phyloP scores from a whole-genome alignment of 106 monocot genomes.

The Phalaenopsis aphrodite region DNA sequence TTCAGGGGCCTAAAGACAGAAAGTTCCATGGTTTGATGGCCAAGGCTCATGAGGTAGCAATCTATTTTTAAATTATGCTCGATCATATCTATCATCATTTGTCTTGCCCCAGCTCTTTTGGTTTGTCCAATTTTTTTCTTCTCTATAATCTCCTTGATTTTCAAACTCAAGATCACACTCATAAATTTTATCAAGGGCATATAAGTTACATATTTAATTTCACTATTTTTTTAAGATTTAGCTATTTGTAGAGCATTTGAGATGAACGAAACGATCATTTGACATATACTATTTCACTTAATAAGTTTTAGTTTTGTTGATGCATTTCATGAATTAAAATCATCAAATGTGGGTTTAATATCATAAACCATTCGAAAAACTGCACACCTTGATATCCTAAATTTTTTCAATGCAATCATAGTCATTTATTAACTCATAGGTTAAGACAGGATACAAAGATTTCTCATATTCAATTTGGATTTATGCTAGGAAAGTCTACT shows the following conservation, averaged over 20 bases:
- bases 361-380: not conserved
- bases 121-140: too few species aligned
- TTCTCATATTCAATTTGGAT: too few species aligned
- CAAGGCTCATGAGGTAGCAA: conserved; percentile 1
- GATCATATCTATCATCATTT: not conserved
- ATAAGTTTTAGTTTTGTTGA: not conserved
- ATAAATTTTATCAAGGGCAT: not conserved
- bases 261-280: too few species aligned
- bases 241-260: not conserved
- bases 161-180: not conserved
- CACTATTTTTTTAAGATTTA: not conserved
- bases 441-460: too few species aligned
- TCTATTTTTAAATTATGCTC: not conserved
- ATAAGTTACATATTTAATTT: not conserved
- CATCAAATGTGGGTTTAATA: not conserved
- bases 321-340: not conserved
- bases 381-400: too few species aligned
- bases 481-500: too few species aligned
- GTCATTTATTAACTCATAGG: too few species aligned
- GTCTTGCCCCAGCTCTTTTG: too few species aligned
- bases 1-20: not conserved
- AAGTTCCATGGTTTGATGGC: not conserved
- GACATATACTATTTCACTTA: not conserved
- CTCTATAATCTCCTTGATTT: too few species aligned
- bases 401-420: too few species aligned